phyloP scores from a whole-genome alignment of 768 basidiomycete species.

The Agaricus sinodeliciosus region DNA sequence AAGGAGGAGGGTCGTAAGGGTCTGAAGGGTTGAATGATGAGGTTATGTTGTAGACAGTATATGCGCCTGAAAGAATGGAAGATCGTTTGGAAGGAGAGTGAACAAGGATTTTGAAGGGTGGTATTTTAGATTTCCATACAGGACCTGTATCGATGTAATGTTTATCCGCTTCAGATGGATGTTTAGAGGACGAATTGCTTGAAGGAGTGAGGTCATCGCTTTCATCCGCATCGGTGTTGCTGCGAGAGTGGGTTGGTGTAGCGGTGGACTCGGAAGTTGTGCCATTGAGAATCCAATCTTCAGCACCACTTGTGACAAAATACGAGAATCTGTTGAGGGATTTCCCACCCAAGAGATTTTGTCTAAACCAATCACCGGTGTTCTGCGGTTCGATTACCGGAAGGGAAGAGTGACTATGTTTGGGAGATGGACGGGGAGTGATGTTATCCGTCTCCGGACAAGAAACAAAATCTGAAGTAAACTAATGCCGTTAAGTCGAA shows the following conservation, averaged over 20 bases:
- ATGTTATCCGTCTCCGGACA: conserved; percentile 28
- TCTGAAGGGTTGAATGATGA: conserved; percentile 47
- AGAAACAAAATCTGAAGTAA: conserved; percentile 56
- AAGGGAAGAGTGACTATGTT: conserved; percentile 29
- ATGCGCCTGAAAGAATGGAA: conserved; percentile 61
- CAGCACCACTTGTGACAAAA: conserved; percentile 82
- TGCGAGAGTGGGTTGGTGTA: background rate
- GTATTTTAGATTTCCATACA: conserved; percentile 67
- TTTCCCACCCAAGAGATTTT: conserved; percentile 70
- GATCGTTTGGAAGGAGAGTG: conserved; percentile 77
- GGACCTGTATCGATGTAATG: conserved; percentile 70
- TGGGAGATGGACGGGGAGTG: conserved; percentile 43
- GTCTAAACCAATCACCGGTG: conserved; percentile 73
- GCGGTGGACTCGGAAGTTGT: conserved; percentile 7
- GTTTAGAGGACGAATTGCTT: too few species aligned
- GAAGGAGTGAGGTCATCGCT: background rate
- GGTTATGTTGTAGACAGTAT: conserved; percentile 71
- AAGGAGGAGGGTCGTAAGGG: background rate
- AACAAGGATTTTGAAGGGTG: conserved; percentile 66
- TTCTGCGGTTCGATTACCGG: conserved; percentile 45
- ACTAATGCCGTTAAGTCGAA: conserved; percentile 30
- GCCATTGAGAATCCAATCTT: conserved; percentile 77
- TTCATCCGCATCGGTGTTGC: background rate
- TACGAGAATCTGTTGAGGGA: conserved; percentile 79
- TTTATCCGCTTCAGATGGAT: conserved; percentile 44